These are phyloP conservation scores for Coemansia sp. DNA, from an alignment of 192 early-diverging fungal genomes.

Conservation along the genomic window DNA sequence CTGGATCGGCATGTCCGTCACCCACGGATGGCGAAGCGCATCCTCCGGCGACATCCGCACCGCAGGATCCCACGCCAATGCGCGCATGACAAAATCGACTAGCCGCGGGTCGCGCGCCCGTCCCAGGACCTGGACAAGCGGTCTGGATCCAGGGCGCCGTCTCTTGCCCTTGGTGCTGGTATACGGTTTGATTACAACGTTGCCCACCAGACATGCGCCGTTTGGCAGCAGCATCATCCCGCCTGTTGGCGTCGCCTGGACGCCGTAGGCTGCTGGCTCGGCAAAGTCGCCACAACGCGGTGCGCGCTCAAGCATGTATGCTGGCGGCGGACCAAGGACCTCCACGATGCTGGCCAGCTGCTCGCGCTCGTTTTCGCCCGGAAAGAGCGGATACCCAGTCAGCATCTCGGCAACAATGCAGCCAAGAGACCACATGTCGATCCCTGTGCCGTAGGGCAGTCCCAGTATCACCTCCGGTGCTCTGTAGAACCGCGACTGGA, in stretches of 20 bases:
- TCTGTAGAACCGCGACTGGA: slow-evolving; percentile 95
- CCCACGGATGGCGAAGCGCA: slow-evolving; percentile 84
- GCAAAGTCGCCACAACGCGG: slow-evolving; percentile 85
- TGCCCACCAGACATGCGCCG: slow-evolving; percentile 36
- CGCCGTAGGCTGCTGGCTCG: slow-evolving; percentile 49
- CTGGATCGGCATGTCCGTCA: slow-evolving; percentile 60
- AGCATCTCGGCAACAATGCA: slow-evolving; percentile 92
- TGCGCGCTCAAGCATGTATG: slow-evolving; percentile 73
- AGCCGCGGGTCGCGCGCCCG: slow-evolving; percentile 76
- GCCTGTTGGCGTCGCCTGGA: slow-evolving; percentile 22
- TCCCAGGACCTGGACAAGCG: slow-evolving; percentile 68
- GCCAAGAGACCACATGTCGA: slow-evolving; percentile 98
- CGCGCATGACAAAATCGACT: slow-evolving; percentile 81
- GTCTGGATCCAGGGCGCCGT: slow-evolving; percentile 74
- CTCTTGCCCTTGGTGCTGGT: slow-evolving; percentile 89
- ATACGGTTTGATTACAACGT: slow-evolving; percentile 39
- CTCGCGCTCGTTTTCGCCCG: slow-evolving; percentile 97
- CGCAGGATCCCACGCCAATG: slow-evolving; percentile 89
- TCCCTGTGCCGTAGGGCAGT: slow-evolving; percentile 81
- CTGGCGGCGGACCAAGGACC: slow-evolving; percentile 77
- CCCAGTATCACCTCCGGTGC: slow-evolving; percentile 97
- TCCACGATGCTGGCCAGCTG: slow-evolving; percentile 96
- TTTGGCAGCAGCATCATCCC: slow-evolving; percentile 39
- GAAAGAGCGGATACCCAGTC: slow-evolving; percentile 91
- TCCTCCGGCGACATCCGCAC: slow-evolving; percentile 83